Evolutionary conservation across 2,329 filamentous ascomycete species (phyloP).

Genomic region (Erysiphe neolycopersici): DNA sequence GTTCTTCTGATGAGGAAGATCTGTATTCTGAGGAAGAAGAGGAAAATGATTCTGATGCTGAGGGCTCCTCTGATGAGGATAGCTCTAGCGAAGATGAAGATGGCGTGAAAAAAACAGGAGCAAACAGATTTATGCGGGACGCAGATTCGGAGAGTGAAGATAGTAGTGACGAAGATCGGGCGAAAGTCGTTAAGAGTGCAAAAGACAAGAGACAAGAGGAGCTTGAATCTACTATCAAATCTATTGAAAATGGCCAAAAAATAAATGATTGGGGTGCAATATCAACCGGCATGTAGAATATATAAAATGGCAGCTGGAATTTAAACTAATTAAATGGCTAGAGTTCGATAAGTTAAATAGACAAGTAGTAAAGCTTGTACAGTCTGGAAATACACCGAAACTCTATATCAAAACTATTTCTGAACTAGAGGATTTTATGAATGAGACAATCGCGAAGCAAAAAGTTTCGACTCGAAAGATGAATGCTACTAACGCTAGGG

Average conservation of each 20-base stretch:
- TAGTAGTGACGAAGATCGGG: slow-evolving; percentile 60
- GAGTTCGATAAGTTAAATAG: slow-evolving; percentile 90
- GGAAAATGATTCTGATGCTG: slow-evolving; percentile 19
- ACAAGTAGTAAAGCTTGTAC: slow-evolving; percentile 52
- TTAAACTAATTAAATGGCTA: slow-evolving; percentile 14
- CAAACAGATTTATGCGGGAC: slow-evolving; percentile 59
- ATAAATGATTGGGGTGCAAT: slow-evolving; percentile 95
- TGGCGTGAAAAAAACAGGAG: slow-evolving; percentile 38
- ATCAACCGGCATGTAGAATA: slow-evolving; percentile 38
- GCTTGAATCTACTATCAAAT: slow-evolving; percentile 63
- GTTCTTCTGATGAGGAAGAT: slow-evolving; percentile 82
- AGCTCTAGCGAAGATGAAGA: slow-evolving; percentile 33
- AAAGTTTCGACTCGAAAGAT: slow-evolving; percentile 96
- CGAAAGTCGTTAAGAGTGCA: slow-evolving; percentile 78
- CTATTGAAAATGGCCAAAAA: slow-evolving; percentile 91
- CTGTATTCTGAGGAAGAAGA: slow-evolving; percentile 58
- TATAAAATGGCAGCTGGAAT: background rate
- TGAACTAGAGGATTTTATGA: slow-evolving; percentile 82
- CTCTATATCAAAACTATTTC: slow-evolving; percentile 78
- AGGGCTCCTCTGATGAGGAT: slow-evolving; percentile 23
- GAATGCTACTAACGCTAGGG: slow-evolving; percentile 85
- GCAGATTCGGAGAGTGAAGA: slow-evolving; percentile 49
- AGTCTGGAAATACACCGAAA: slow-evolving; percentile 61
- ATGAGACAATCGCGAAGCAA: slow-evolving; percentile 81
- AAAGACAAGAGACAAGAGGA: slow-evolving; percentile 96